These are phyloP conservation scores for Byssothecium circinans DNA, from an alignment of 2,329 filamentous ascomycete species.

Conservation along the genomic window DNA sequence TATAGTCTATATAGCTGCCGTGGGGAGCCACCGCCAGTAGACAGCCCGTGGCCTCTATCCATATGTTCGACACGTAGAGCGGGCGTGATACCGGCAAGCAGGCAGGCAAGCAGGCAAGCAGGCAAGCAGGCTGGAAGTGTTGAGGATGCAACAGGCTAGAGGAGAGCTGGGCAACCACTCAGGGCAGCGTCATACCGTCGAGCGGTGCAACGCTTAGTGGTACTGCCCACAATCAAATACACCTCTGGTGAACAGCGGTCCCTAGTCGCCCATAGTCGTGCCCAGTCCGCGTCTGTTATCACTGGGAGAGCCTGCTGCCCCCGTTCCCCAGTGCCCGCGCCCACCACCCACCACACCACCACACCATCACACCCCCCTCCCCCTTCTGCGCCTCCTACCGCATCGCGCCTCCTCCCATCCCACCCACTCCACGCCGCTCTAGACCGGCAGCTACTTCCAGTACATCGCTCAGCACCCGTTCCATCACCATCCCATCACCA, in stretches of 20 bases:
- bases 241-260: conserved; percentile 6
- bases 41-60: no score
- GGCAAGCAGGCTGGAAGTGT: no score
- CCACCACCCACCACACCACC: not conserved
- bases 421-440: no score
- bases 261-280: conserved; percentile 8
- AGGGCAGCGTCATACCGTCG: conserved; percentile 5
- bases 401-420: conserved; percentile 1
- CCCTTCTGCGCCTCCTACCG: not conserved
- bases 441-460: no score
- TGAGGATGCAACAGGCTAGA: not conserved
- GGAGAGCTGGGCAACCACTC: conserved; percentile 11
- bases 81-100: no score
- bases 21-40: no score
- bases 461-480: no score
- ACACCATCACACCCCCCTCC: not conserved
- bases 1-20: no score
- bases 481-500: no score
- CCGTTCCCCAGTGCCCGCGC: not conserved
- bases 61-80: no score
- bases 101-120: no score
- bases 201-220: conserved; percentile 12
- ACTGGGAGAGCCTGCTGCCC: not conserved
- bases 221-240: conserved; percentile 11
- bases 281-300: conserved; percentile 8